Base-by-base conservation (phyloP, 148 eudicot genomes). In the Rhododendron molle region DNA sequence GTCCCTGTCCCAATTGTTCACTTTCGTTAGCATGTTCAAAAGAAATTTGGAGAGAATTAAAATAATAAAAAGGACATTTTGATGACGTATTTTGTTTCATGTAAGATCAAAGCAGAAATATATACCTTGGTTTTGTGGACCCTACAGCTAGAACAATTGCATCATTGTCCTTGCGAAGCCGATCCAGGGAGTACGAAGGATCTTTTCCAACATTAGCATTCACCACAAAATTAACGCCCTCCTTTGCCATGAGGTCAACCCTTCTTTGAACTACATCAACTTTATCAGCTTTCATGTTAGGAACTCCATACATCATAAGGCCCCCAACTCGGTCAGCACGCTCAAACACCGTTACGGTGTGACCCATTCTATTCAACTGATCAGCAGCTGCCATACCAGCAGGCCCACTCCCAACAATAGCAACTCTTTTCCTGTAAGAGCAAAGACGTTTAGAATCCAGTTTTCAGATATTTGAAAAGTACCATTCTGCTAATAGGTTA, bases 291-390 rank as follows among this genome's bases (percentile, higher is more conserved):
- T 97, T 97, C 99, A 97, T 97, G 93, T 97, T 97, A 28, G 99
- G 99, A 73, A 97, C 99, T 73, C 99, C 99, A 85, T 97, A 97
- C 99, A 97, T 97, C 99, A 97, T 97, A 32, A 97, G 98, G 34
- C 99, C 99, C 83, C 99, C 99, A 47, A 97, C 90, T 89, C 99
- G 90, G 89, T 97, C 99, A 69, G 99, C 89, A 36, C 99, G 98
- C 88, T 97, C 99, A 85, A 93, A 97, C 43, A 97, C 96, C 0
- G 98, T 97, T 85, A 97, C 98, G 30, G 82, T 44, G 88, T 97
- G 99, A 81, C 98, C 99, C 95, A 94, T 92, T 89, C 87, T 92
- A 86, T 97, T 97, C 36, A 97, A 91, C 89, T 95, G 99, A 89
- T 97, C 99, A 26, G 99, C 98, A 78, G 99, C 98, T 49, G 99